phyloP scores from a whole-genome alignment of 148 eudicot species.

The Vaccinium myrtillus region DNA sequence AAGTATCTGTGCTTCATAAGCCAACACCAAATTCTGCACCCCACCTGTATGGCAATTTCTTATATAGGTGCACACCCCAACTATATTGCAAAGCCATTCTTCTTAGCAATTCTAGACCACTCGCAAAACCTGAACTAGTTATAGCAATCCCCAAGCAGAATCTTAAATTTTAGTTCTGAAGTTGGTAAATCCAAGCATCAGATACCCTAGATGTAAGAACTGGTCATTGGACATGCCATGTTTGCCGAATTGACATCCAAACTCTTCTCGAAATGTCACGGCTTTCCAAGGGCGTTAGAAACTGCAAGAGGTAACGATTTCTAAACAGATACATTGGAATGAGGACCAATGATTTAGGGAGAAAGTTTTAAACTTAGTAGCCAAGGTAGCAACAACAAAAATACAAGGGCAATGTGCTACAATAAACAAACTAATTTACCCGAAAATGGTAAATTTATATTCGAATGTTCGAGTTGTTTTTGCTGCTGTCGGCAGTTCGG shows the following conservation, averaged over 20 bases:
- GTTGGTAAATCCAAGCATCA: background rate
- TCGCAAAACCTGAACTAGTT: background rate
- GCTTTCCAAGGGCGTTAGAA: background rate
- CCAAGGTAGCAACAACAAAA: background rate
- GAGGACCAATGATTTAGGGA: background rate
- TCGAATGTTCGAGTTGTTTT: no score
- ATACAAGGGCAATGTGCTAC: background rate
- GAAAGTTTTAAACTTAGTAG: background rate
- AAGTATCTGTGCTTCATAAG: background rate
- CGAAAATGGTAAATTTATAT: no score
- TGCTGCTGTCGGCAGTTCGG: background rate
- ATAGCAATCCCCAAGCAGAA: background rate
- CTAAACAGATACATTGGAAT: background rate
- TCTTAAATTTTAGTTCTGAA: background rate
- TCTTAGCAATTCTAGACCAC: background rate
- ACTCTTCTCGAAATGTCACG: background rate
- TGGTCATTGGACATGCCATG: background rate
- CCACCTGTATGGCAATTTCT: background rate
- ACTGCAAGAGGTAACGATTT: background rate
- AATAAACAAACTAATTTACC: slow-evolving; percentile 1
- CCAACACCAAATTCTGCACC: background rate
- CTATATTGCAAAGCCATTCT: background rate
- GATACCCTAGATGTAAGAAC: background rate
- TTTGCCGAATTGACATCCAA: background rate
- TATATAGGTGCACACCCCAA: background rate